Percentiles rank a stretch among this genome's conserved stretches.
Conservation (phyloP, 192 early-diverging fungal species). For the Tieghemiomyces parasiticus region DNA sequence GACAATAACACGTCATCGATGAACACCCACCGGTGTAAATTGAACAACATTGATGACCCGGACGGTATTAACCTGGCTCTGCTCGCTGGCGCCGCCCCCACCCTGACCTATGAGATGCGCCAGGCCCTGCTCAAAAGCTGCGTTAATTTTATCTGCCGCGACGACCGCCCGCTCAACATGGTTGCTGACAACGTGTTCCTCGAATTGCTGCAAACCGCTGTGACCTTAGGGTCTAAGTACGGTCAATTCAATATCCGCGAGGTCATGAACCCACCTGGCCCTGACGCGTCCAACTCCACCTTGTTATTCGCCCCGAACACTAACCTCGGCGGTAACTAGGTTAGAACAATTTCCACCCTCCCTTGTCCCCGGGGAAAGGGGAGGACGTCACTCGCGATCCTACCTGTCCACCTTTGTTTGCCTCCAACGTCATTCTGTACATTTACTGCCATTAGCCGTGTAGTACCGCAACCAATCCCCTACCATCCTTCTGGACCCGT, state of each 20-base stretch:
- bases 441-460: too few relatives aligned
- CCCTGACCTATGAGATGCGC: conserved; percentile 9
- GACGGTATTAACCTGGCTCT: background rate
- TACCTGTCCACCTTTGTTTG: too few relatives aligned
- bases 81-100: background rate
- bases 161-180: conserved; percentile 6
- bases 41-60: background rate
- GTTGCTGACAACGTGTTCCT: conserved; percentile 7
- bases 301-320: conserved; percentile 4
- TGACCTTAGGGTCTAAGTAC: conserved; percentile 5
- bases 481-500: too few relatives aligned
- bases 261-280: conserved; percentile 1
- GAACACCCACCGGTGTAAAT: conserved; percentile 2
- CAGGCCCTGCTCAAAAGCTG: conserved; percentile 9
- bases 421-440: too few relatives aligned
- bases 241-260: conserved; percentile 7
- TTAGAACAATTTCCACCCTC: too few relatives aligned
- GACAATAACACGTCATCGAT: background rate
- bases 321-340: too few relatives aligned
- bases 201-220: conserved; percentile 6
- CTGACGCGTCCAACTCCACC: background rate
- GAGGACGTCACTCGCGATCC: too few relatives aligned
- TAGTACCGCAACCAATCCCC: too few relatives aligned
- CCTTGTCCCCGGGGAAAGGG: too few relatives aligned
- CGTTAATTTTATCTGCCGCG: conserved; percentile 6